phyloP scores from a whole-genome alignment of 352 stramenopile species.

The Phytopythium chamaehyphon region DNA sequence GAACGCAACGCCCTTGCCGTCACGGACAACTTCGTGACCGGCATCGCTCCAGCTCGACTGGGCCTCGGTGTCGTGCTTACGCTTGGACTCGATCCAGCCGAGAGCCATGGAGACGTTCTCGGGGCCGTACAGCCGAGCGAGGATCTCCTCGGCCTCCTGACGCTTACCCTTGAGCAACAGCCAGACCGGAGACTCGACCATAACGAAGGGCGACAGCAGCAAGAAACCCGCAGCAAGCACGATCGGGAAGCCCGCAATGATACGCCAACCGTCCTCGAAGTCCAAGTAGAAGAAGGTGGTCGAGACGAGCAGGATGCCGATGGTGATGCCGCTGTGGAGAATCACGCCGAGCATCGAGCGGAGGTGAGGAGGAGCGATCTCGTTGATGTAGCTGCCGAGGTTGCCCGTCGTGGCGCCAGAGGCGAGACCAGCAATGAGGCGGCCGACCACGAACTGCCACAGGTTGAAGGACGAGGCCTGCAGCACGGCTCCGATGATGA shows the following conservation, averaged over 20 bases:
- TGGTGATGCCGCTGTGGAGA: conserved; percentile 32
- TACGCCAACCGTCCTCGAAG: conserved; percentile 47
- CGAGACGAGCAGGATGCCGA: conserved; percentile 39
- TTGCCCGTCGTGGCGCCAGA: conserved; percentile 40
- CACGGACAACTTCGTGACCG: conserved; percentile 23
- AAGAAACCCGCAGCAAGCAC: conserved; percentile 44
- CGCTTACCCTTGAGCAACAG: conserved; percentile 33
- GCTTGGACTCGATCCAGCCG: conserved; percentile 35
- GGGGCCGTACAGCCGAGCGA: conserved; percentile 29
- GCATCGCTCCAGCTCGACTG: conserved; percentile 26
- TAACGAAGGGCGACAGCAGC: conserved; percentile 32
- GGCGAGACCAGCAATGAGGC: conserved; percentile 45
- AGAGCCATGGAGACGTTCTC: conserved; percentile 33
- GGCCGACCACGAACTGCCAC: conserved; percentile 36
- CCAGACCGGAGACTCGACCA: conserved; percentile 51
- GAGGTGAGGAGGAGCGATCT: conserved; percentile 39
- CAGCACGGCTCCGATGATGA: conserved; percentile 28
- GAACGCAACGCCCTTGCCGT: conserved; percentile 22
- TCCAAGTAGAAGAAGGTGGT: conserved; percentile 53
- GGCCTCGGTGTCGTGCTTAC: conserved; percentile 24
- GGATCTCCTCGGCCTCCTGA: conserved; percentile 22
- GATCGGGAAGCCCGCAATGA: conserved; percentile 56
- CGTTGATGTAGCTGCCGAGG: conserved; percentile 38
- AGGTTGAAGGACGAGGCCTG: conserved; percentile 24
- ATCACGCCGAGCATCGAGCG: conserved; percentile 30